Evolutionary conservation across 805 yeast genomes (phyloP).

Genomic region (Priceomyces castillae): DNA sequence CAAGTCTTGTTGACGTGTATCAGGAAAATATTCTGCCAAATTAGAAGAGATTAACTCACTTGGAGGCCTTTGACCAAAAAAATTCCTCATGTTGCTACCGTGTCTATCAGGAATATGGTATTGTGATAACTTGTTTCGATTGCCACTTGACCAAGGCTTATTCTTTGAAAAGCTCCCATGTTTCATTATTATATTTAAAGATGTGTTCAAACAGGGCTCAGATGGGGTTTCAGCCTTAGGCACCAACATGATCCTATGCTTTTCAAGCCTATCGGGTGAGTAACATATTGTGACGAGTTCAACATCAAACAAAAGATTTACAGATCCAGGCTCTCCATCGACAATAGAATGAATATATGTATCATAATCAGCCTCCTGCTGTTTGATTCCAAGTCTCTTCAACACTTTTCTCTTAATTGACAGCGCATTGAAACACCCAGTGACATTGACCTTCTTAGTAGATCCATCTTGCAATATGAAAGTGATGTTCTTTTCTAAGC

Average conservation of each 20-base stretch:
- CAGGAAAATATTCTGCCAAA: constrained; percentile 88
- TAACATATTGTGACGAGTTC: constrained; percentile 83
- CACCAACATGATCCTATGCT: constrained; percentile 68
- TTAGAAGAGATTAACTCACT: constrained; percentile 88
- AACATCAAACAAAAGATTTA: constrained; percentile 62
- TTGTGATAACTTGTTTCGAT: constrained; percentile 19
- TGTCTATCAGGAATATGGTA: constrained; percentile 21
- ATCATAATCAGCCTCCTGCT: constrained; percentile 51
- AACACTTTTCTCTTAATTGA: constrained; percentile 70
- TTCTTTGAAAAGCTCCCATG: constrained; percentile 23
- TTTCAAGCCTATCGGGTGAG: constrained; percentile 67
- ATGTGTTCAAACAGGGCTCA: constrained; percentile 53
- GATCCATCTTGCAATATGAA: constrained; percentile 77
- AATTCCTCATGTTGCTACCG: constrained; percentile 36
- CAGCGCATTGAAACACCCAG: constrained; percentile 78
- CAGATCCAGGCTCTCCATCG: constrained; percentile 8
- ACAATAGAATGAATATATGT: constrained; percentile 52
- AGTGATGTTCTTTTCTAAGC: constrained; percentile 45
- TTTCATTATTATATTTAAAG: constrained; percentile 44
- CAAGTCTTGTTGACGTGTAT: constrained; percentile 65
- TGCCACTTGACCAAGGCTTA: constrained; percentile 9
- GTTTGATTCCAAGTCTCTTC: constrained; percentile 50
- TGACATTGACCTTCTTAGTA: constrained; percentile 62
- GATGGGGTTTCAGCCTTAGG: constrained; percentile 63
- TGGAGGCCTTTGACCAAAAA: constrained; percentile 91